Evolutionary conservation across 2,329 filamentous ascomycete genomes (phyloP), one percentile per base, ranked within the genome.

Genomic region (Colletotrichum sp.): DNA sequence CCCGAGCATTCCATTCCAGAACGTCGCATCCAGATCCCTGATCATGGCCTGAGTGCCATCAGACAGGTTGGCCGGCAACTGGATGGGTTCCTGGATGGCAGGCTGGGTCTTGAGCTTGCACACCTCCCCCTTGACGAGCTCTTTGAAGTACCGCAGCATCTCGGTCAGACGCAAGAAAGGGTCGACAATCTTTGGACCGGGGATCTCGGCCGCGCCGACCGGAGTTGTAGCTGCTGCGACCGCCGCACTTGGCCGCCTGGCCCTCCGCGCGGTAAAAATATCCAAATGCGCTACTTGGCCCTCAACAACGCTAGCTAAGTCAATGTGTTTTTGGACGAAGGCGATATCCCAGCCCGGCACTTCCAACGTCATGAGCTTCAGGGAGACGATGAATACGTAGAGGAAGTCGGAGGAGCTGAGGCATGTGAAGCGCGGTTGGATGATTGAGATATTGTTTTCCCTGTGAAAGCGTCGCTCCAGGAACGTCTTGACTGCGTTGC

Each of bases 341-440:
- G 78, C 79, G 5, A 85, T 80, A 66, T 89, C 85, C 89, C 88
- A 90, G 0, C 88, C 88, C 1, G 88, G 87, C 1, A 86, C 76
- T 52, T 84, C 83, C 15, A 89, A 81, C 13, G 85, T 86, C 74
- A 88, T 83, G n/a, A 90, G 83, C 79, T 87, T 88, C 21, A 90
- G 84, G 52, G 83, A 84, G 1, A 84, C 86, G 77, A 90, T 84
- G 78, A 89, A 84, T 34, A 85, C 83, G 77, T 87, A 90, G 66
- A 88, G 84, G 62, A 88, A 85, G 79, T 90, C 89, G 26, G 87
- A 89, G 10, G 86, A 85, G 16, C 84, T 84, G 69, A 89, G 83
- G 78, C 85, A 86, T 16, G 87, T 81, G 72, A 86, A 88, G 16
- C 82, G 83, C 24, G 87, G 88, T 34, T 81, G 80, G 2, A 83